These are phyloP conservation scores for Tuber umbilicatum DNA, from an alignment of 495 filamentous ascomycete genomes.

Conservation along the genomic window DNA sequence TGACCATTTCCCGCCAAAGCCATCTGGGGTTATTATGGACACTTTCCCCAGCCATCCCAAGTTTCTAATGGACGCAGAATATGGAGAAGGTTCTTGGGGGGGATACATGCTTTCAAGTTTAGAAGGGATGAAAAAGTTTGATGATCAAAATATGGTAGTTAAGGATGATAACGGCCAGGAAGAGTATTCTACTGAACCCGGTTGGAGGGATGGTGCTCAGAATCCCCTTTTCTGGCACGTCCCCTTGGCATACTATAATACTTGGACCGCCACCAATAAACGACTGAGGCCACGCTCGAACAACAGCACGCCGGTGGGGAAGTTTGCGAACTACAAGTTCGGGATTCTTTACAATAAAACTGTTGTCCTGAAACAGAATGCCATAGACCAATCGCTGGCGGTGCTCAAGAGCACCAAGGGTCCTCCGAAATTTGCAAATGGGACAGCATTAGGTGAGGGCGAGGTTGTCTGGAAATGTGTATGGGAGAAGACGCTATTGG, in stretches of 20 bases:
- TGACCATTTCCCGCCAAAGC: constrained; percentile 8
- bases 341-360: constrained; percentile 35
- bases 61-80: constrained; percentile 29
- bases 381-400: constrained; percentile 22
- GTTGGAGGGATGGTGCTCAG: constrained; percentile 37
- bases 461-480: constrained; percentile 39
- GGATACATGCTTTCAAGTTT: constrained; percentile 27
- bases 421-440: constrained; percentile 18
- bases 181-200: constrained; percentile 9
- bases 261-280: not conserved
- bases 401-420: not conserved
- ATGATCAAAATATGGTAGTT: constrained; percentile 7
- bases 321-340: constrained; percentile 28
- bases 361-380: constrained; percentile 24
- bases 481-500: constrained; percentile 39
- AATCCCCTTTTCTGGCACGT: constrained; percentile 33
- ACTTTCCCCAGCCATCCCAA: constrained; percentile 14
- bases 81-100: constrained; percentile 25
- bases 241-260: constrained; percentile 31
- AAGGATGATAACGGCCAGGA: not conserved
- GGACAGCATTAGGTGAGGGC: constrained; percentile 16
- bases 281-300: not conserved
- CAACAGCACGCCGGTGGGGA: not conserved
- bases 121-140: constrained; percentile 23
- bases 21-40: constrained; percentile 15